Evolutionary conservation across 768 basidiomycete genomes (phyloP), one percentile per base, ranked within the genome.

Genomic region (Rhodotorula kratochvilovae): DNA sequence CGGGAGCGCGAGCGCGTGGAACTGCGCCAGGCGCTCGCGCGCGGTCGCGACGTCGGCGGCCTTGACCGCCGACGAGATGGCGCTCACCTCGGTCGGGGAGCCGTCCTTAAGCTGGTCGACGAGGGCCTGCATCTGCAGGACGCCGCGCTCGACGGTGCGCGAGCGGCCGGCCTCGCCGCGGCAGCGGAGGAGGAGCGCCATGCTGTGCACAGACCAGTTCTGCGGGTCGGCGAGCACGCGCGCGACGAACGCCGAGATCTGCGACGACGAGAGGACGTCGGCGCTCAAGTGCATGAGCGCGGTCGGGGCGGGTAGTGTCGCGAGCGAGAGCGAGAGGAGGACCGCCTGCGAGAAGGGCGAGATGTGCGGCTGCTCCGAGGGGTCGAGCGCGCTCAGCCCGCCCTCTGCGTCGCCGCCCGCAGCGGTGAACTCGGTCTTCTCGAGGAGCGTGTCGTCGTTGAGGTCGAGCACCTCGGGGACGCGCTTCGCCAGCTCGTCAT

Each of bases 121-220:
- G 66, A 99, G 84, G 1, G 95, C 93, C 78, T 95, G 92, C 10
- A 99, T 87, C 80, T 99, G 96, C 4, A 98, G 83, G 3, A 89
- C 87, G 5, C 92, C 87, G 35, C 96, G 87, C 79, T 99, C 96
- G 76, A 94, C 90, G 23, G 96, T 98, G 33, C 96, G 87, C 1
- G 90, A 91, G 54, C 96, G 86, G 27, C 85, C 83, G 1, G 92
- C 85, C 80, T 99, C 95, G 68, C 96, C 87, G 13, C 96, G 87
- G 17, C 95, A 90, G 39, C 96, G 89, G 36, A 97, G 86, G 61
- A 99, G 86, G 63, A 98, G 87, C 39, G 92, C 94, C 87, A 94
- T 95, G 48, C 94, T 95, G 81, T 98, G 92, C 42, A 98, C 84
- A 11, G 92, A 90, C 96, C 96, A 99, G 80, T 97, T 98, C 66